Base-by-base conservation (phyloP, 352 stramenopile genomes). In the Globisporangium nodosum region DNA sequence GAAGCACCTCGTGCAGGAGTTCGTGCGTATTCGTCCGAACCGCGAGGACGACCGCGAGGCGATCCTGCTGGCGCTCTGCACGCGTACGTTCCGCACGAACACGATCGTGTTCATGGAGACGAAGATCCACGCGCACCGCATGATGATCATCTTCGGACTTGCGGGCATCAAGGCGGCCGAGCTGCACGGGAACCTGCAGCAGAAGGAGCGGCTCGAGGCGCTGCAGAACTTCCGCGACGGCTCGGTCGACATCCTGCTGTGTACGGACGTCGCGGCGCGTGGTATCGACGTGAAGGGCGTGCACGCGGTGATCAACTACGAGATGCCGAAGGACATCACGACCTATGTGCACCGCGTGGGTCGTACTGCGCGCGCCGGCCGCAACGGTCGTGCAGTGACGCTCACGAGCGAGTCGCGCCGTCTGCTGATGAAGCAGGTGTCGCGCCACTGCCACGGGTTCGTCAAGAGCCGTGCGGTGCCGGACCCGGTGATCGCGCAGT, bases 61-160 rank as follows among this genome's bases (percentile, higher is more conserved):
- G 0, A 98, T 98, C 74, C 63, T 99, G 20, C 59, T 99, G n/a
- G 89, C 94, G 46, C 74, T 99, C 21, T 88, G 97, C 21, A 98
- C 88, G 40, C 87, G 97, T 56, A 98, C 95, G 21, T 99, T 99
- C 76, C 93, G 78, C 46, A 80, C 79, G 27, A 93, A 96, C 65
- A 96, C 92, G 56, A 99, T 99, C 70, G 92, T 99, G 21, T 99
- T 99, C 68, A 99, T 98, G 85, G 95, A 99, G 76, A 99, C 94
- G 7, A 99, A 99, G 75, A 71, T 82, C 21, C 83, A 94, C 46
- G 97, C 96, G 21, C 97, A 99, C 71, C 83, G 96, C 33, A 94
- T 99, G 74, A 97, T 98, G 84, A 97, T 99, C 65, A 76, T 99
- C 40, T 98, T 97, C 62, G 89, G 87, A 24, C 76, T 99, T 21